These are phyloP conservation scores for Gautieria morchelliformis DNA, from an alignment of 768 basidiomycete species.

Conservation along the genomic window DNA sequence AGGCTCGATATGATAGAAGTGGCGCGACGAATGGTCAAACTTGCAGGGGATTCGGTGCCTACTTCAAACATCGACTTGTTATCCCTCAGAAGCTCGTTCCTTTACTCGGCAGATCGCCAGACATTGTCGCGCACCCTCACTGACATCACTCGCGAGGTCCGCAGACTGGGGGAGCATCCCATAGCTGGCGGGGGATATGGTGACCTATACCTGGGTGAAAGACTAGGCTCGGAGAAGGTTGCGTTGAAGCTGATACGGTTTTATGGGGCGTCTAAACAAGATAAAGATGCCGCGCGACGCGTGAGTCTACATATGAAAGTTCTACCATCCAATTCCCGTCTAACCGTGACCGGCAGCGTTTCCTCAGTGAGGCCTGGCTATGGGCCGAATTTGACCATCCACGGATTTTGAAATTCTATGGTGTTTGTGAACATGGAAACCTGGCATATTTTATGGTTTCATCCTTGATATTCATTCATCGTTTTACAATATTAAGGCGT, in stretches of 20 bases:
- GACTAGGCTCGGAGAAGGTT: constrained; percentile 8
- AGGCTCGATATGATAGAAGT: neutral
- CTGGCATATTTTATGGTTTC: constrained; percentile 1
- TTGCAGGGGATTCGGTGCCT: neutral
- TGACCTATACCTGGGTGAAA: constrained; percentile 10
- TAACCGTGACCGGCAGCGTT: neutral
- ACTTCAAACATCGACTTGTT: neutral
- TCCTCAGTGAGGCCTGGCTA: constrained; percentile 4
- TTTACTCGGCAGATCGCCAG: neutral
- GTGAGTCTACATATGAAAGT: neutral
- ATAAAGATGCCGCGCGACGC: neutral
- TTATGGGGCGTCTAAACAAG: constrained; percentile 1
- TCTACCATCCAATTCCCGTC: neutral
- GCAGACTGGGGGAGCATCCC: constrained; percentile 4
- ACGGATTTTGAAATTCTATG: constrained; percentile 10
- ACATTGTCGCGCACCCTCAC: neutral
- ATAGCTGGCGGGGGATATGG: constrained; percentile 10
- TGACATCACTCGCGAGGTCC: constrained; percentile 9
- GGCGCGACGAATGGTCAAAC: neutral
- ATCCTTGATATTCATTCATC: neutral
- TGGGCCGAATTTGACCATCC: constrained; percentile 9
- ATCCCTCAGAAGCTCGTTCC: neutral
- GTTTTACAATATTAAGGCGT: constrained; percentile 19
- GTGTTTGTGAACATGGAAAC: constrained; percentile 9
- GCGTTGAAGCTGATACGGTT: constrained; percentile 9